These are phyloP conservation scores for Hypomontagnella submonticulosa DNA, from an alignment of 495 filamentous ascomycete genomes.

Conservation along the genomic window DNA sequence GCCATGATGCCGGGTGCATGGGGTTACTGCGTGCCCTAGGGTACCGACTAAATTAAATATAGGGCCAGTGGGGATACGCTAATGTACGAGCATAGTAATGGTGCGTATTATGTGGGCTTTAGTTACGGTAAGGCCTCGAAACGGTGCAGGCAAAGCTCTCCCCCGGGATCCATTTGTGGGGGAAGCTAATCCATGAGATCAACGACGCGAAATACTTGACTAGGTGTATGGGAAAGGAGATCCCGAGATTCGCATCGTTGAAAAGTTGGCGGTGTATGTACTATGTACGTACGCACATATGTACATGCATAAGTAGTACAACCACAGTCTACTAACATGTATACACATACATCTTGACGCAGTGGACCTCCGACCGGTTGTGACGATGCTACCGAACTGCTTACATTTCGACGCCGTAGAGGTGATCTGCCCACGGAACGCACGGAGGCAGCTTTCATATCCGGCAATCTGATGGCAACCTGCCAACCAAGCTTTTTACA, in stretches of 20 bases:
- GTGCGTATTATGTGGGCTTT: constrained; percentile 3
- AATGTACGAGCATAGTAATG: constrained; percentile 11
- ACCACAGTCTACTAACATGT: no score
- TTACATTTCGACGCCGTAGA: constrained; percentile 18
- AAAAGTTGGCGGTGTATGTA: constrained; percentile 24
- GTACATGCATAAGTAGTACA: no score
- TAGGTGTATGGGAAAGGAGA: constrained; percentile 18
- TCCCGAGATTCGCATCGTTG: constrained; percentile 29
- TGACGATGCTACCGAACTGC: constrained; percentile 25
- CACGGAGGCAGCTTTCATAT: constrained; percentile 11
- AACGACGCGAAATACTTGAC: not conserved
- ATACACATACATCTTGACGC: no score
- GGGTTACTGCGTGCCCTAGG: constrained; percentile 4
- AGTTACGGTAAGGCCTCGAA: constrained; percentile 16
- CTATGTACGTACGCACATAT: not conserved
- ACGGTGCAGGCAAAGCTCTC: constrained; percentile 27
- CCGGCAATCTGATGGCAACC: constrained; percentile 4
- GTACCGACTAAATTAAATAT: constrained; percentile 13
- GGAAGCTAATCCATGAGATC: constrained; percentile 23
- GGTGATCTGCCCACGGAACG: constrained; percentile 7
- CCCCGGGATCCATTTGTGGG: constrained; percentile 23
- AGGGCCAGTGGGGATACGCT: constrained; percentile 21
- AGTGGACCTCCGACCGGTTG: constrained; percentile 18
- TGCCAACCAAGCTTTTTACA: constrained; percentile 1
- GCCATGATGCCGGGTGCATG: constrained; percentile 25